Conservation (phyloP, 495 filamentous ascomycete species). For the Neurospora sp. region DNA sequence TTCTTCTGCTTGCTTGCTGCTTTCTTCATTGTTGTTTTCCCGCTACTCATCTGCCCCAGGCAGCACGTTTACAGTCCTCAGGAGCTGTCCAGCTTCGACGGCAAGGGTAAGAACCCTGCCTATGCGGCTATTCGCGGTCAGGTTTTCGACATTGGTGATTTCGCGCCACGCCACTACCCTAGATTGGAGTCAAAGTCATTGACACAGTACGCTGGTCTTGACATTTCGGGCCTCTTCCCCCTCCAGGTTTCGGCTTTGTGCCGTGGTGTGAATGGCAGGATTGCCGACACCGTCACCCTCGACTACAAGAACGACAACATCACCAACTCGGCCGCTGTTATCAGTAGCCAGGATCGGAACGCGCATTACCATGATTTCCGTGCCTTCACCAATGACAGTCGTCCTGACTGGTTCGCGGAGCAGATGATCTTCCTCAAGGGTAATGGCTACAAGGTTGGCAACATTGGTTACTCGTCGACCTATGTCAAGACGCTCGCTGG, state of each 20-base stretch:
- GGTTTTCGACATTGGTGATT: slow-evolving; percentile 73
- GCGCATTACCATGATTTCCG: slow-evolving; percentile 89
- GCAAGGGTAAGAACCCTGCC: slow-evolving; percentile 50
- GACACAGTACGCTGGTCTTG: slow-evolving; percentile 71
- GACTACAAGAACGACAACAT: slow-evolving; percentile 74
- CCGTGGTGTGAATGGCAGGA: slow-evolving; percentile 53
- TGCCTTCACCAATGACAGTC: slow-evolving; percentile 65
- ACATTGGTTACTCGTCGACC: slow-evolving; percentile 71
- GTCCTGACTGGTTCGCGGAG: slow-evolving; percentile 85
- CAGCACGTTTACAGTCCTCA: slow-evolving; percentile 76
- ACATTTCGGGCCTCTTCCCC: slow-evolving; percentile 83
- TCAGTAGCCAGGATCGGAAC: slow-evolving; percentile 61
- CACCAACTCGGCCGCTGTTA: slow-evolving; percentile 49
- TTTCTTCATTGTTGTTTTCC: slow-evolving; percentile 88
- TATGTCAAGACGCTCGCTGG: slow-evolving; percentile 62
- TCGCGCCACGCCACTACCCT: slow-evolving; percentile 65
- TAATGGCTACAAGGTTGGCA: slow-evolving; percentile 71
- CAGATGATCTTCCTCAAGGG: slow-evolving; percentile 65
- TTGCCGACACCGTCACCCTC: slow-evolving; percentile 62
- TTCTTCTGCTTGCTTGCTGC: slow-evolving; percentile 63
- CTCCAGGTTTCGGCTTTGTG: slow-evolving; percentile 92
- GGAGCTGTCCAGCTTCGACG: slow-evolving; percentile 66
- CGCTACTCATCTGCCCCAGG: slow-evolving; percentile 77
- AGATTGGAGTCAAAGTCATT: slow-evolving; percentile 54
- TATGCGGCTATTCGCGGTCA: slow-evolving; percentile 79